Evolutionary conservation across 1,284 basidiomycete genomes (phyloP).

Genomic region (Hemileia vastatrix): DNA sequence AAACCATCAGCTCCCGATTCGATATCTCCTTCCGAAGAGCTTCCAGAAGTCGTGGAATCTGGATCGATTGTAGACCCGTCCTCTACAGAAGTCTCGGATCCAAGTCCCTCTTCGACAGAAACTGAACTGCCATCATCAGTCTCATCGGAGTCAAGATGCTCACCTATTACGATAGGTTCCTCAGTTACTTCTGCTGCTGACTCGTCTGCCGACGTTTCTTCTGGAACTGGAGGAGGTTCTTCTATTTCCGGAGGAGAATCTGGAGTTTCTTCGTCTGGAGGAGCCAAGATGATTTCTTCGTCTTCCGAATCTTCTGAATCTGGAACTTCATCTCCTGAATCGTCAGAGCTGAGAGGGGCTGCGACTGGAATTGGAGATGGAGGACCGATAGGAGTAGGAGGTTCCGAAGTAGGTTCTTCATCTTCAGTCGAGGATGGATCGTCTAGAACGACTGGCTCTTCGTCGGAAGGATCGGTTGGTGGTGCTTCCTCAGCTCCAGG

Average conservation of each 20-base stretch:
- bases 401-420: background rate
- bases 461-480: background rate
- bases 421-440: background rate
- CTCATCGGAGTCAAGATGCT: background rate
- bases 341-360: background rate
- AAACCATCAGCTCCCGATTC: background rate
- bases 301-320: background rate
- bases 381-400: background rate
- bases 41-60: background rate
- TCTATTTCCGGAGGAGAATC: background rate
- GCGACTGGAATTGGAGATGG: background rate
- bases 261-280: background rate
- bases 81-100: no score
- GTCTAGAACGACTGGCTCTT: background rate
- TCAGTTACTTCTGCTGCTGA: background rate
- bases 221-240: background rate
- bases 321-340: background rate
- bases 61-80: background rate
- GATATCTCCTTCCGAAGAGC: background rate
- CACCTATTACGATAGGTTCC: background rate
- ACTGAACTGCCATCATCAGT: background rate
- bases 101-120: background rate
- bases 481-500: background rate
- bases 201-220: background rate
- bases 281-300: background rate